Evolutionary conservation across 257 asterid genomes (phyloP).

Genomic region (Knoxia roxburghii): DNA sequence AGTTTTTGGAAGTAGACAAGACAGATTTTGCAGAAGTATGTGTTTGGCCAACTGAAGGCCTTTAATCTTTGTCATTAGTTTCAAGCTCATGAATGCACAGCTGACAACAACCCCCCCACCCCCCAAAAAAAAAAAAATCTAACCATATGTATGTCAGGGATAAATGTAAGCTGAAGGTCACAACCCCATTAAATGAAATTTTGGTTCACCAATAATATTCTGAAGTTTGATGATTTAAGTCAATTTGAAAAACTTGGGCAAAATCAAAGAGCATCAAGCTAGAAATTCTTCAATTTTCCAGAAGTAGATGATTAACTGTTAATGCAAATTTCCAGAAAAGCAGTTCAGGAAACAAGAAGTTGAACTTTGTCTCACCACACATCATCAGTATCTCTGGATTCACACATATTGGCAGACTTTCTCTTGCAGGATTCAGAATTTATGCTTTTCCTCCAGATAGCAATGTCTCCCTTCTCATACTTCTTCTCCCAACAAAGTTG

Average conservation of each 20-base stretch:
- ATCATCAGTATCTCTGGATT: constrained; percentile 52
- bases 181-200: too few species aligned
- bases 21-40: too few species aligned
- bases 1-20: too few species aligned
- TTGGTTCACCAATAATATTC: not conserved
- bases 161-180: too few species aligned
- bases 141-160: not conserved
- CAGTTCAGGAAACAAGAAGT: not conserved
- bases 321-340: not conserved
- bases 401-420: constrained; percentile 47
- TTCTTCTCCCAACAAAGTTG: constrained; percentile 95
- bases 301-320: too few species aligned
- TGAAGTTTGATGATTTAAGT: not conserved
- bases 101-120: too few species aligned
- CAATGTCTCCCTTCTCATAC: constrained; percentile 85
- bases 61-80: too few species aligned
- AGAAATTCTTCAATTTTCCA: not conserved
- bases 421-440: constrained; percentile 57
- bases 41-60: too few species aligned
- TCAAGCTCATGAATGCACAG: too few species aligned
- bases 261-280: not conserved
- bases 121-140: too few species aligned
- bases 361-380: constrained; percentile 58
- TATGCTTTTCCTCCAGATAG: constrained; percentile 65
- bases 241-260: not conserved